Conservation (phyloP, 768 basidiomycete genomes). For the Pleurotus pulmonarius region DNA sequence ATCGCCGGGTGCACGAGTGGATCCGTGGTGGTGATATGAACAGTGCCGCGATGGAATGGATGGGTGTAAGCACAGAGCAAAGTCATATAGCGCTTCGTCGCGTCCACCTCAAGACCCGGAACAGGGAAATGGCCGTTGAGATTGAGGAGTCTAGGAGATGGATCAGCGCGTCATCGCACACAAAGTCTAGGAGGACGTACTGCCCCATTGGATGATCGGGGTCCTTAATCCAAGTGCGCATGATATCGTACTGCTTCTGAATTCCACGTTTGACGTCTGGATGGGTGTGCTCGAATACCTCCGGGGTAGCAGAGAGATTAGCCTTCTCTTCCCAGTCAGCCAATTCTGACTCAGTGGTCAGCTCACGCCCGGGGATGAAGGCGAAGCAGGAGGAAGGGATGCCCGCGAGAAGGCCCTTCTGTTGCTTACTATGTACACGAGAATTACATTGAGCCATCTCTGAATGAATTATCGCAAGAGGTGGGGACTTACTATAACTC, state of each 20-base stretch:
- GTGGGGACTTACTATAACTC: constrained; percentile 5
- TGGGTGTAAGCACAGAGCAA: constrained; percentile 13
- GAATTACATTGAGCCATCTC: neutral
- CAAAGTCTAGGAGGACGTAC: neutral
- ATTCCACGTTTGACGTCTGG: constrained; percentile 8
- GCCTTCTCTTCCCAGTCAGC: neutral
- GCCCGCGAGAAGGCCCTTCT: constrained; percentile 8
- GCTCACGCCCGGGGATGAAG: constrained; percentile 5
- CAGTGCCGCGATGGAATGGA: constrained; percentile 14
- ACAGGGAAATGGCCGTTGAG: constrained; percentile 7
- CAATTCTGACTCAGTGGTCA: neutral
- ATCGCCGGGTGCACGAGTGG: constrained; percentile 14
- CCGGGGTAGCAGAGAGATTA: neutral
- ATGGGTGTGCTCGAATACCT: neutral
- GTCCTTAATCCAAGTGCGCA: constrained; percentile 8
- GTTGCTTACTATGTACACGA: constrained; percentile 1
- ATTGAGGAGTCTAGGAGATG: constrained; percentile 6
- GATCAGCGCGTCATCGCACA: neutral
- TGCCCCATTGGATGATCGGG: constrained; percentile 8
- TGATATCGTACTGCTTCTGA: constrained; percentile 8
- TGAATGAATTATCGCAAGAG: neutral
- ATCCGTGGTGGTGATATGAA: constrained; percentile 17
- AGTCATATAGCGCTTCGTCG: constrained; percentile 13
- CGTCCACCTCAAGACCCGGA: neutral
- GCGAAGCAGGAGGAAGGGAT: constrained; percentile 10